Percentiles rank a stretch among this genome's conserved stretches.
Evolutionary conservation across 345 rosid genomes (phyloP).

Genomic region (Aegle marmelos): DNA sequence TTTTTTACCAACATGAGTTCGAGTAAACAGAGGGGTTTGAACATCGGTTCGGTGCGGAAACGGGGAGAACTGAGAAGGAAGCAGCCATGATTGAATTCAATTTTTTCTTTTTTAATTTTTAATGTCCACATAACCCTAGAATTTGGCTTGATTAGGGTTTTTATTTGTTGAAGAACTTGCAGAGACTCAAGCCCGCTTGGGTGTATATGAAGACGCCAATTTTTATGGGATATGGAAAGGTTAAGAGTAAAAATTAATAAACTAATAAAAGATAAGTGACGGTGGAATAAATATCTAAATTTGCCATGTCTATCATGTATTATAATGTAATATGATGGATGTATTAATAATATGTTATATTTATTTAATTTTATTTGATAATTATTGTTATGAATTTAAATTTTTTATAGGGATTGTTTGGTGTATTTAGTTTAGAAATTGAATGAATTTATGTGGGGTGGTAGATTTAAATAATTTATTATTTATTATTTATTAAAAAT

Average conservation of each 20-base stretch:
- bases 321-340: too few species aligned
- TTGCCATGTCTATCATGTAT: too few species aligned
- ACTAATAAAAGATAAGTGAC: neutral
- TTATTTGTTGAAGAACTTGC: neutral
- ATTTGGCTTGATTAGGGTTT: neutral
- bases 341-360: too few species aligned
- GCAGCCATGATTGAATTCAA: conserved; percentile 21
- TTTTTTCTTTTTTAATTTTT: too few species aligned
- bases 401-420: too few species aligned
- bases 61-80: conserved; percentile 32
- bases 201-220: neutral
- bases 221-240: neutral
- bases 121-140: neutral
- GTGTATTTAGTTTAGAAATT: too few species aligned
- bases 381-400: too few species aligned
- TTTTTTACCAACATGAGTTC: conserved; percentile 23
- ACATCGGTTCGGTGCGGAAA: conserved; percentile 22
- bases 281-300: conserved; percentile 1
- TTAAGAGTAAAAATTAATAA: neutral
- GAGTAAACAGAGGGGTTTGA: conserved; percentile 32
- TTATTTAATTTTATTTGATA: too few species aligned
- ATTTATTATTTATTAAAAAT: too few species aligned
- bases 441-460: too few species aligned
- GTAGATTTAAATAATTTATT: too few species aligned
- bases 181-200: neutral